A percentile compares a stretch with the other conserved stretches of the same genome.
phyloP scores from a whole-genome alignment of 1,139 yeast species.

The Candida smagusa region DNA sequence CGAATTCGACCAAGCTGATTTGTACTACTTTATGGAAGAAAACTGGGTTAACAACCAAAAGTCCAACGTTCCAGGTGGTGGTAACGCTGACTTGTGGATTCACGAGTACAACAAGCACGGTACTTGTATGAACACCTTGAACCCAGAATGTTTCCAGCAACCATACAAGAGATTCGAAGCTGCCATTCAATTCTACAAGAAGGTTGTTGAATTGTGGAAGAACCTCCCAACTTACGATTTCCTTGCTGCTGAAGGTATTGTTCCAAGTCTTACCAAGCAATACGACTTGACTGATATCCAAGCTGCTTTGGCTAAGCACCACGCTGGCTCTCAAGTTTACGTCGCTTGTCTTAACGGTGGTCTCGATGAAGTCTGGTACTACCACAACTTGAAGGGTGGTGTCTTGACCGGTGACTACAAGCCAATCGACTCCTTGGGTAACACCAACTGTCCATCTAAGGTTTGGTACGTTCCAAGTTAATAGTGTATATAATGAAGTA shows the following conservation, averaged over 20 bases:
- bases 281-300: slow-evolving; percentile 30
- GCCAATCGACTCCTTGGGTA: slow-evolving; percentile 25
- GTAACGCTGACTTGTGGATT: slow-evolving; percentile 31
- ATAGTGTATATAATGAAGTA: not conserved
- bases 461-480: slow-evolving; percentile 35
- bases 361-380: slow-evolving; percentile 39
- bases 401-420: slow-evolving; percentile 35
- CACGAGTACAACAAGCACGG: slow-evolving; percentile 47
- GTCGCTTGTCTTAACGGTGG: slow-evolving; percentile 35
- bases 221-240: slow-evolving; percentile 33
- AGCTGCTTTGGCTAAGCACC: slow-evolving; percentile 27
- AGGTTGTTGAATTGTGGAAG: slow-evolving; percentile 34
- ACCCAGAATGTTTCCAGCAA: slow-evolving; percentile 34
- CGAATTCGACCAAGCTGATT: slow-evolving; percentile 25
- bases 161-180: slow-evolving; percentile 29
- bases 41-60: slow-evolving; percentile 37
- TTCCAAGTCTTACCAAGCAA: slow-evolving; percentile 27
- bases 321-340: slow-evolving; percentile 30
- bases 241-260: slow-evolving; percentile 32
- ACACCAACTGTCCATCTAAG: slow-evolving; percentile 24
- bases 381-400: slow-evolving; percentile 33
- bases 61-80: slow-evolving; percentile 29
- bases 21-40: slow-evolving; percentile 29
- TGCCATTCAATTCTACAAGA: slow-evolving; percentile 32
- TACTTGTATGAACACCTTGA: slow-evolving; percentile 42